Evolutionary conservation across 441 rosid species (phyloP).

Genomic region (Syzygium malaccense): DNA sequence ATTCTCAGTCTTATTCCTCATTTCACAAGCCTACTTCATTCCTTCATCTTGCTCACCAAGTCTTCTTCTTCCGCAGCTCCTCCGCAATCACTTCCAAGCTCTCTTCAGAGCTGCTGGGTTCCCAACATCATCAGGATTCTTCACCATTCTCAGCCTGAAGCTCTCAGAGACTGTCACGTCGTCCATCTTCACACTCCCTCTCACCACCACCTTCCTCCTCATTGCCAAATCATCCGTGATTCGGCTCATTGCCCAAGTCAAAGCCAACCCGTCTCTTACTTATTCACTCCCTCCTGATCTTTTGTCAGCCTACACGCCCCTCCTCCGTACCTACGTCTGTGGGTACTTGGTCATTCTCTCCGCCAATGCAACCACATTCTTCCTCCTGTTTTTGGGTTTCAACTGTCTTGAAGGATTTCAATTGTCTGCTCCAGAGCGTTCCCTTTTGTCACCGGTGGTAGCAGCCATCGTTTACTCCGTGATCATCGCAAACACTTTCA

Average conservation of each 20-base stretch:
- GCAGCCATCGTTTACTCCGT: slow-evolving; percentile 64
- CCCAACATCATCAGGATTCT: slow-evolving; percentile 49
- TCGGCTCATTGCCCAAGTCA: slow-evolving; percentile 16
- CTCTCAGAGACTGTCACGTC: slow-evolving; percentile 67
- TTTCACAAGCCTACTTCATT: slow-evolving; percentile 39
- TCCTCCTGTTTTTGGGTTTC: slow-evolving; percentile 43
- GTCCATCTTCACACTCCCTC: slow-evolving; percentile 50
- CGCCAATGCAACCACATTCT: slow-evolving; percentile 68
- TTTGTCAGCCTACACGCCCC: not conserved
- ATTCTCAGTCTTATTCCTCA: slow-evolving; percentile 49
- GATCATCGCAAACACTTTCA: slow-evolving; percentile 51
- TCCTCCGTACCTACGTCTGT: slow-evolving; percentile 18
- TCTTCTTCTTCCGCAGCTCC: slow-evolving; percentile 16
- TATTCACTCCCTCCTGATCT: not conserved
- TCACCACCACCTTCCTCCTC: slow-evolving; percentile 64
- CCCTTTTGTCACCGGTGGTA: slow-evolving; percentile 31
- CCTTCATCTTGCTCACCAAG: slow-evolving; percentile 20
- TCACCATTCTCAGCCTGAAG: slow-evolving; percentile 49
- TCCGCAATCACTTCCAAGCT: slow-evolving; percentile 27
- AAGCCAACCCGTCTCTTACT: not conserved
- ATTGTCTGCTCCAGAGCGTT: slow-evolving; percentile 20
- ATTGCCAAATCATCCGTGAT: slow-evolving; percentile 59
- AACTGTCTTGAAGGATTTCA: slow-evolving; percentile 33
- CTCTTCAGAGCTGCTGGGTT: slow-evolving; percentile 66
- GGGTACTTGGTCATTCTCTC: slow-evolving; percentile 53